These are phyloP conservation scores for Pogostemon cablin DNA, from an alignment of 257 asterid species.

Conservation along the genomic window DNA sequence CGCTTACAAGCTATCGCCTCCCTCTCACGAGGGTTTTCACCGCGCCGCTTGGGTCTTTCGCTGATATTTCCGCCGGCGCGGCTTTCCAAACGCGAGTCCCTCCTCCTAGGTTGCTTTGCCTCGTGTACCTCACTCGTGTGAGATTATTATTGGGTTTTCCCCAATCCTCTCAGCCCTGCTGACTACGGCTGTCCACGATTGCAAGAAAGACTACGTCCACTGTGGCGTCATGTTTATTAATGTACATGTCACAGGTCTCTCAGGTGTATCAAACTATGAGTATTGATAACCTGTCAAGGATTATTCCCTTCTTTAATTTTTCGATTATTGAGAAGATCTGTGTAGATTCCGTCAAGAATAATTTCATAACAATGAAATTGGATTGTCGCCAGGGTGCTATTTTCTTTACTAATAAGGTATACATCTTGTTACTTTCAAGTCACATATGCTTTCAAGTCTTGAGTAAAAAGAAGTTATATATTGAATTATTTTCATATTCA, in stretches of 20 bases:
- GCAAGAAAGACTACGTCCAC: too few species aligned
- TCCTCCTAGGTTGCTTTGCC: too few species aligned
- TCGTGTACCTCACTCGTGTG: too few species aligned
- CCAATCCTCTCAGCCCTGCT: too few species aligned
- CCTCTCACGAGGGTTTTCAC: too few species aligned
- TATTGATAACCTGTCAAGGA: constrained; percentile 64
- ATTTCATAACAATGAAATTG: constrained; percentile 72
- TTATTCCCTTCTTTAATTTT: constrained; percentile 76
- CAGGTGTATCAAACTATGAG: constrained; percentile 82
- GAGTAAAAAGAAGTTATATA: not conserved
- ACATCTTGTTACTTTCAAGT: constrained; percentile 16
- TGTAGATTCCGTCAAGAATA: constrained; percentile 78
- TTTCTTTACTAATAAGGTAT: constrained; percentile 81
- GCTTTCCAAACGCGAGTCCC: too few species aligned
- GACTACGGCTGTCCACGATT: too few species aligned
- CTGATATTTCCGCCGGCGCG: too few species aligned
- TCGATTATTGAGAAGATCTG: constrained; percentile 76
- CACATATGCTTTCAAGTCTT: constrained; percentile 1
- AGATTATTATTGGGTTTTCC: too few species aligned
- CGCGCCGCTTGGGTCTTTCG: too few species aligned
- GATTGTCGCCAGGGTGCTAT: constrained; percentile 77
- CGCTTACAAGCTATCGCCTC: too few species aligned
- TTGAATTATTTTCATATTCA: constrained; percentile 34
- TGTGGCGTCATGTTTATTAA: not conserved
- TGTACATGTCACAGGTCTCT: constrained; percentile 56